These are phyloP conservation scores for Penicillium sp. DNA, from an alignment of 2,329 filamentous ascomycete genomes.

Conservation along the genomic window DNA sequence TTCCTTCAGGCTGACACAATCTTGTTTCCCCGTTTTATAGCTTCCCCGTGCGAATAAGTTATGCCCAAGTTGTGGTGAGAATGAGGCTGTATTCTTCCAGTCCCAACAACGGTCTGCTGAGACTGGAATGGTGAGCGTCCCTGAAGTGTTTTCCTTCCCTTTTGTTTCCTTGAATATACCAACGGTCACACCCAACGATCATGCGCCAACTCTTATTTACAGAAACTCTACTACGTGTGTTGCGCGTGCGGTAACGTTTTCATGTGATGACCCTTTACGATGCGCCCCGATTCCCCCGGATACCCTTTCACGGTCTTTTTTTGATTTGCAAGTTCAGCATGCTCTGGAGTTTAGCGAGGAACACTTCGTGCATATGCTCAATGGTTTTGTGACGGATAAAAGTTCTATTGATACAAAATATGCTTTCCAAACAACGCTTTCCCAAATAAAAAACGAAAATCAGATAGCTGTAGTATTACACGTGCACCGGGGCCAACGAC, in stretches of 20 bases:
- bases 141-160: background rate
- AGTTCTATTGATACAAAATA: constrained; percentile 34
- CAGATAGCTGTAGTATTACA: constrained; percentile 47
- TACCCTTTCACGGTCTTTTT: constrained; percentile 29
- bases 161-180: background rate
- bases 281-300: constrained; percentile 24
- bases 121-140: constrained; percentile 85
- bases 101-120: constrained; percentile 95
- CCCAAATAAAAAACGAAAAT: constrained; percentile 14
- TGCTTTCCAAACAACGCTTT: constrained; percentile 31
- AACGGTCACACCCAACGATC: background rate
- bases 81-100: constrained; percentile 97
- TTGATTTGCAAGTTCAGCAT: constrained; percentile 13
- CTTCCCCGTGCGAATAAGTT: constrained; percentile 84
- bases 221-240: constrained; percentile 95
- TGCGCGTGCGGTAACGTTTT: constrained; percentile 91
- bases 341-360: constrained; percentile 13
- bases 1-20: constrained; percentile 32
- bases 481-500: constrained; percentile 83
- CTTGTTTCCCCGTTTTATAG: constrained; percentile 51
- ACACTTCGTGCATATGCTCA: background rate
- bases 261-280: constrained; percentile 31
- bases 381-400: background rate
- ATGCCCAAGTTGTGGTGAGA: constrained; percentile 81
- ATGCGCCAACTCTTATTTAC: constrained; percentile 18